These are phyloP conservation scores for Lotmaria passim DNA, from an alignment of 208 protist genomes.

Conservation along the genomic window DNA sequence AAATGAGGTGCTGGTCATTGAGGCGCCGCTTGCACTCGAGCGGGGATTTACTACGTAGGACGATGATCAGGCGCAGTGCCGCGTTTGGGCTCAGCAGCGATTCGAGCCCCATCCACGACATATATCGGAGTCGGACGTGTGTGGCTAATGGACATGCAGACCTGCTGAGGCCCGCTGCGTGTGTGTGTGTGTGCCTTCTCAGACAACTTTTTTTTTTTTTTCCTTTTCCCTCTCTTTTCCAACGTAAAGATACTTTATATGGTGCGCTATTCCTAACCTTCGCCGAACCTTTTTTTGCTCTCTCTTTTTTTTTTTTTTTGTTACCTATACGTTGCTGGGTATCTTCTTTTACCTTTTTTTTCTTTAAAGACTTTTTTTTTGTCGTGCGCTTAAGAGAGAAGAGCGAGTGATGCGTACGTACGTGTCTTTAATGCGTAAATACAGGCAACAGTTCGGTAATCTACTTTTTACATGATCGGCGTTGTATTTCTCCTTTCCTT, in stretches of 20 bases:
- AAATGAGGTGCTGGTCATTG: slow-evolving; percentile 6
- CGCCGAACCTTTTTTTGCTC: not conserved
- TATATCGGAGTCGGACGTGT: too few species aligned
- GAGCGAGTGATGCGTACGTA: too few species aligned
- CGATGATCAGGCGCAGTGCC: not conserved
- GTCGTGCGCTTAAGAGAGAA: too few species aligned
- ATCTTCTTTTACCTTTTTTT: too few species aligned
- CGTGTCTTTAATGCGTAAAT: too few species aligned
- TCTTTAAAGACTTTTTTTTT: not conserved
- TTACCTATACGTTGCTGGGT: too few species aligned
- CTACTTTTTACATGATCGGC: too few species aligned
- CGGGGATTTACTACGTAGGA: not conserved
- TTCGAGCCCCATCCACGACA: too few species aligned
- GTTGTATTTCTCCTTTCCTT: not conserved
- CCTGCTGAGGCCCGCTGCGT: too few species aligned
- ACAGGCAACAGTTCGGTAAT: too few species aligned
- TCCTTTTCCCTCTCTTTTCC: not conserved
- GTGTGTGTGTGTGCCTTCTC: too few species aligned
- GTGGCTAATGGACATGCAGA: too few species aligned
- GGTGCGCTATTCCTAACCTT: not conserved
- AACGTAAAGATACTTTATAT: not conserved
- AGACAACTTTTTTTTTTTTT: not conserved
- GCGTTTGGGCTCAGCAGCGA: not conserved
- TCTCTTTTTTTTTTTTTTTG: not conserved
- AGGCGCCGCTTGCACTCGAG: slow-evolving; percentile 14